These are phyloP conservation scores for Chlorella sp. DNA, from an alignment of 139 green algal genomes.

Conservation along the genomic window DNA sequence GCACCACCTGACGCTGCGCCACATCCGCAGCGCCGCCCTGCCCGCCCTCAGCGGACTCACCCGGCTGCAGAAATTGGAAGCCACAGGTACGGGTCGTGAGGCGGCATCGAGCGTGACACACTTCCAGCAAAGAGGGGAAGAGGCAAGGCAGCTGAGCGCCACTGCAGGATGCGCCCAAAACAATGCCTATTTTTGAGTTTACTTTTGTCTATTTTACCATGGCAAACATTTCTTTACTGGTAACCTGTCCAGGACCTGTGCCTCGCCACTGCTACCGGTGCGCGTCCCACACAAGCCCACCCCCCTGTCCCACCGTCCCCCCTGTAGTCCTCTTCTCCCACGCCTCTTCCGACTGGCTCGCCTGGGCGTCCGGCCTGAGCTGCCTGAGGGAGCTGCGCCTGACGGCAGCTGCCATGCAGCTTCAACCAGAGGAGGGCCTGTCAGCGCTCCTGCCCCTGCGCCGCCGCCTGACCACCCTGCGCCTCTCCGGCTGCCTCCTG, in stretches of 20 bases:
- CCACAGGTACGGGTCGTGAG: neutral
- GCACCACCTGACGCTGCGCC: constrained; percentile 8
- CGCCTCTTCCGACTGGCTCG: neutral
- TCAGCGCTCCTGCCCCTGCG: constrained; percentile 13
- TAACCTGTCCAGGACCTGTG: no score
- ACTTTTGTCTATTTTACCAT: neutral
- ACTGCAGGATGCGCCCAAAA: no score
- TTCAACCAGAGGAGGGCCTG: constrained; percentile 35
- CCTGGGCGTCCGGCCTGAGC: neutral
- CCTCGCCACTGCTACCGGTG: neutral
- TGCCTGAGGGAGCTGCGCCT: constrained; percentile 7
- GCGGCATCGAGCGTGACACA: neutral
- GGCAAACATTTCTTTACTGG: neutral
- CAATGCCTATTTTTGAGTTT: no score
- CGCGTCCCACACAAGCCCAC: neutral
- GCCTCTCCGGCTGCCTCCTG: constrained; percentile 16
- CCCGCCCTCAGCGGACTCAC: neutral
- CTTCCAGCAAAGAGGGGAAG: no score
- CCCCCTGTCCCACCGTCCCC: no score
- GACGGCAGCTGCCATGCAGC: neutral
- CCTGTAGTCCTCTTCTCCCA: constrained; percentile 20
- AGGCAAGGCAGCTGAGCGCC: no score
- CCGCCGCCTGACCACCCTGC: neutral
- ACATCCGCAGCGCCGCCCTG: neutral
- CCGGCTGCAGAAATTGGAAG: neutral